Base-by-base conservation (phyloP, 441 rosid genomes). In the Euphorbia corollata region DNA sequence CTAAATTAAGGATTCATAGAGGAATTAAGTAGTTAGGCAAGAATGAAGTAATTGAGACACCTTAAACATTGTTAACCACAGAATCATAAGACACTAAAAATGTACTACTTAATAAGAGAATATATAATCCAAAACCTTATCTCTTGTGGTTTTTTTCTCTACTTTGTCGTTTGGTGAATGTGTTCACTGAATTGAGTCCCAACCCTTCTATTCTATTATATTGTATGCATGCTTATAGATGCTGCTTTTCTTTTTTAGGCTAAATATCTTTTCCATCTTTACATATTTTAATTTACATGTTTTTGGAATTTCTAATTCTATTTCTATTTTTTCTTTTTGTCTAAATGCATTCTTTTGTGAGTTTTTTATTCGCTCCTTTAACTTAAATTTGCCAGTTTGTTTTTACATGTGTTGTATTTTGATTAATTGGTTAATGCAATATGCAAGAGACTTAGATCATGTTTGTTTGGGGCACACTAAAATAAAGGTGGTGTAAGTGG, bases 111-210 rank as follows among this genome's bases (percentile, higher is more conserved):
- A 36, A 36, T 27, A 36, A 36, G 41, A 36, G 41, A 27, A 27
- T 27, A 27, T 36, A 6, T 36, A 36, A 36, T 36, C 41, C 41
- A 36, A 36, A 36, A 36, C 41, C 41, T 36, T 36, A 36, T 36
- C 41, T 36, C 41, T 36, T 36, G 41, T 36, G 41, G 41, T 2
- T 19, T 19, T 38, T 5, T 41, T 43, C 12, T 62, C 16, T 39
- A 12, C 15, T 71, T 58, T 64, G 68, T 64, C 74, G 11, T 57
- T 64, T 57, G 71, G 74, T 50, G 74, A 6, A 59, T 63, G 68
- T 64, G 68, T 32, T 16, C 41, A 48, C 64, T 58, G 69, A 32
- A 30, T 39, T 27, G 64, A 71, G 68, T 50, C 43, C 68, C 64
- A 61, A 13, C 38, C 9, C 41, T 36, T 36, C 41, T 36, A 36